A percentile compares a stretch with the other conserved stretches of the same genome.
phyloP scores from a whole-genome alignment of 257 asterid species.

The Gentiana dahurica region DNA sequence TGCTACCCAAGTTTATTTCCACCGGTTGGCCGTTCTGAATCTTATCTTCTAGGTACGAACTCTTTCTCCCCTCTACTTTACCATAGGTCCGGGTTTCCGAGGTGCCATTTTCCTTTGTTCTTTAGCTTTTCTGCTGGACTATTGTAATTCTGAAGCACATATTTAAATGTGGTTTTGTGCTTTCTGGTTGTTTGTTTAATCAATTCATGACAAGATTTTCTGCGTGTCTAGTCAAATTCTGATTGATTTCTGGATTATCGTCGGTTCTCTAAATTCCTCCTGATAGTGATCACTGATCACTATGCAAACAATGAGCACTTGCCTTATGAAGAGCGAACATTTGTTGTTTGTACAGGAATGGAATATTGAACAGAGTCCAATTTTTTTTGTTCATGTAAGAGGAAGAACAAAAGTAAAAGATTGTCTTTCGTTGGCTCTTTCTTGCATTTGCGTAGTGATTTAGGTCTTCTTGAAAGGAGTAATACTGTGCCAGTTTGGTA shows the following conservation, averaged over 20 bases:
- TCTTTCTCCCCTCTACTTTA: neutral
- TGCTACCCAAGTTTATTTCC: no score
- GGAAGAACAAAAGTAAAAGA: constrained; percentile 32
- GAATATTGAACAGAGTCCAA: constrained; percentile 29
- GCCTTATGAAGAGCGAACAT: constrained; percentile 42
- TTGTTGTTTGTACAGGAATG: constrained; percentile 24
- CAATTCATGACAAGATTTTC: neutral
- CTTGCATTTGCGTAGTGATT: constrained; percentile 12
- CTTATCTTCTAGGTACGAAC: constrained; percentile 10
- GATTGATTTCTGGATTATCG: constrained; percentile 8
- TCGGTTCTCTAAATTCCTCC: constrained; percentile 10
- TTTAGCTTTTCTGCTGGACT: neutral
- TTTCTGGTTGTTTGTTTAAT: neutral
- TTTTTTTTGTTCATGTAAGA: constrained; percentile 15
- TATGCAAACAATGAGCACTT: constrained; percentile 57
- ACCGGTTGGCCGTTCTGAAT: no score
- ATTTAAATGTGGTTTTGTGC: neutral
- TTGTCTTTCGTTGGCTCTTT: constrained; percentile 14
- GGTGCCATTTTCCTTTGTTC: neutral
- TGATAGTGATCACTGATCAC: no score
- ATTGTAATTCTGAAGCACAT: neutral
- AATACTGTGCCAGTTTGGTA: constrained; percentile 1
- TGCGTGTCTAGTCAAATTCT: constrained; percentile 7
- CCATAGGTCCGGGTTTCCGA: neutral
- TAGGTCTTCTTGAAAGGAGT: constrained; percentile 9